Percentiles rank a stretch among this genome's conserved stretches.
These are phyloP conservation scores for Chlorella variabilis DNA, from an alignment of 163 green algal genomes.

Conservation along the genomic window DNA sequence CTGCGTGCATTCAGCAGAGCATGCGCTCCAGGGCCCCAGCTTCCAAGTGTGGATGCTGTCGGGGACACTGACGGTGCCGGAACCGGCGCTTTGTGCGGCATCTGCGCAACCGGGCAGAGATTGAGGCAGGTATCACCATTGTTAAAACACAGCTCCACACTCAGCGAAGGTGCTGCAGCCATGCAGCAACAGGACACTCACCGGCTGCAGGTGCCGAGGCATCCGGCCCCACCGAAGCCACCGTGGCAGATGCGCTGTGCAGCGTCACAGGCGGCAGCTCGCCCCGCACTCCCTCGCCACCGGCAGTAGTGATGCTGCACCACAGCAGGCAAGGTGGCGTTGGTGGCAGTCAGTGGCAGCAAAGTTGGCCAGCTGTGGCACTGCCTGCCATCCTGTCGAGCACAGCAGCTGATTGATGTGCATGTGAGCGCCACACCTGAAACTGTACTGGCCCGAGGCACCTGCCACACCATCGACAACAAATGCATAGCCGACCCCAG, in stretches of 20 bases:
- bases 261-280: conserved; percentile 12
- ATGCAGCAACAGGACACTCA: neutral
- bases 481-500: conserved; percentile 52
- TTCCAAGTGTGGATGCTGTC: conserved; percentile 9
- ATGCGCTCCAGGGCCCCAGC: conserved; percentile 19
- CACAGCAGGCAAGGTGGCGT: neutral
- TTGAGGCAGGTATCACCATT: too few relatives aligned
- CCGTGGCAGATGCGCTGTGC: neutral
- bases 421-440: conserved; percentile 43
- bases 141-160: too few relatives aligned
- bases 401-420: too few relatives aligned
- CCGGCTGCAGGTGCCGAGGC: neutral
- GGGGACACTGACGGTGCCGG: too few relatives aligned
- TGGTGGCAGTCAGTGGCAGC: neutral
- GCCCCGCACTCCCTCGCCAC: neutral
- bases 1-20: conserved; percentile 2
- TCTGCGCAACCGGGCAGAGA: too few relatives aligned
- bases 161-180: too few relatives aligned
- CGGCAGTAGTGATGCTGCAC: conserved; percentile 6
- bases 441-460: conserved; percentile 44
- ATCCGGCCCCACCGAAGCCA: conserved; percentile 11
- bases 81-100: too few relatives aligned
- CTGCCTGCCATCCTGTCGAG: too few relatives aligned
- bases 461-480: conserved; percentile 52
- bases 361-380: neutral